Conservation (phyloP, 192 early-diverging fungal species). For the Gigaspora rosea region DNA sequence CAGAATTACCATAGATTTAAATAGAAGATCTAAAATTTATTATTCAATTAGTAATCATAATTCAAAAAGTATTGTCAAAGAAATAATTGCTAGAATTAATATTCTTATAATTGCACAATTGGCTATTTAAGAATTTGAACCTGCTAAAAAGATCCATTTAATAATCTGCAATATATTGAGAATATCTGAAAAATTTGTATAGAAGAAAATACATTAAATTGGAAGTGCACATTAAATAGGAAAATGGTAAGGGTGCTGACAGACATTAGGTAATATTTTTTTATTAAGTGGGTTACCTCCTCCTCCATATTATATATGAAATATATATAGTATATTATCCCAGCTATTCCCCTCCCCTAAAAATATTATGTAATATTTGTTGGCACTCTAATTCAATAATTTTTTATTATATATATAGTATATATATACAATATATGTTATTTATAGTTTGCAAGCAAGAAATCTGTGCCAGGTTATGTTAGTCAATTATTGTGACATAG, state of each 20-base stretch:
- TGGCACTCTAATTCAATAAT: no score
- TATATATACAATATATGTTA: not conserved
- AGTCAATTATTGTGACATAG: no score
- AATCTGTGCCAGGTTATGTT: no score
- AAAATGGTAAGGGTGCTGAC: constrained; percentile 54
- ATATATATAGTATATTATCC: no score
- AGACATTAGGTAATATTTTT: no score
- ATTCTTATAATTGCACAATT: constrained; percentile 61
- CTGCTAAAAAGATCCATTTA: constrained; percentile 30
- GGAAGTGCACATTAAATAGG: constrained; percentile 72
- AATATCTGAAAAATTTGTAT: constrained; percentile 38
- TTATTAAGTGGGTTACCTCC: no score
- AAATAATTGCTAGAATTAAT: constrained; percentile 46
- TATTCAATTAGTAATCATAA: constrained; percentile 58
- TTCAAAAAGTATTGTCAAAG: constrained; percentile 43
- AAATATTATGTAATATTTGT: no score
- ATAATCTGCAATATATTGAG: constrained; percentile 39
- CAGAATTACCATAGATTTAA: constrained; percentile 43
- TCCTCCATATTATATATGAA: no score
- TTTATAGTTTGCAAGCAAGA: no score
- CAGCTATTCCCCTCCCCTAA: no score
- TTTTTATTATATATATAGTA: no score
- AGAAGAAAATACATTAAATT: constrained; percentile 31
- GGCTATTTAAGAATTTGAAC: constrained; percentile 44
- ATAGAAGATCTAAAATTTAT: constrained; percentile 48